Base-by-base conservation (phyloP, 2,329 filamentous ascomycete species). In the Aureobasidium sp. region DNA sequence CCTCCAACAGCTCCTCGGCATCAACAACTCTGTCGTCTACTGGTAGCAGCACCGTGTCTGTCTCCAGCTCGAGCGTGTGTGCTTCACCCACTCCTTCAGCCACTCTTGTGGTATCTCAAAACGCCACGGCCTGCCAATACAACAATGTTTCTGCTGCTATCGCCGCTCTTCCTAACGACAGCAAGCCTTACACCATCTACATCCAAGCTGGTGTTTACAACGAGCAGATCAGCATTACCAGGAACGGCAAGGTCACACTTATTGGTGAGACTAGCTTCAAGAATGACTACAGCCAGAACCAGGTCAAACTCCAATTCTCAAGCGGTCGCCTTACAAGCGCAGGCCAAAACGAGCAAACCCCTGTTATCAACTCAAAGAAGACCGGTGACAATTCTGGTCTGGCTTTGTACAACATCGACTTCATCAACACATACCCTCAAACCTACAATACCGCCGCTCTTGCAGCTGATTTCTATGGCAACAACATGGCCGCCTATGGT, bases 341-440 rank as follows among this genome's bases (percentile, higher is more conserved):
- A 1, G 70, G 70, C 8, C 66, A 74, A 29, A 69, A 79, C 51
- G 77, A 79, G 60, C 64, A 70, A 45, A 79, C 77, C 0, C 76
- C 77, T 0, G 70, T 78, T 10, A 70, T 79, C 45, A 73, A 77
- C 63, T 71, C 71, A 54, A 78, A 78, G 68, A 78, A 77, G 57
- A 74, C 69, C 0, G 67, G 69, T 35, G 65, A 65, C 15, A 67
- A 63, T 29, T 60, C 68, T 9, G 66, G 70, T 55, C 53, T 66
- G 19, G 65, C 65, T 5, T 25, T 71, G 11, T 70, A 71, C 64
- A 71, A 71, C 54, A 69, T 71, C 62, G 66, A 71, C 42, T 69
- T 73, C 50, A 54, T 65, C 61, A 74, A 73, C 62, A 69, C 67
- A 2, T 72, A 67, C 51, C 62, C 65, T 4, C 67, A 70, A 43